A percentile compares a stretch with the other conserved stretches of the same genome.
Evolutionary conservation across 768 basidiomycete species (phyloP).

Genomic region (Hericium alpestre): DNA sequence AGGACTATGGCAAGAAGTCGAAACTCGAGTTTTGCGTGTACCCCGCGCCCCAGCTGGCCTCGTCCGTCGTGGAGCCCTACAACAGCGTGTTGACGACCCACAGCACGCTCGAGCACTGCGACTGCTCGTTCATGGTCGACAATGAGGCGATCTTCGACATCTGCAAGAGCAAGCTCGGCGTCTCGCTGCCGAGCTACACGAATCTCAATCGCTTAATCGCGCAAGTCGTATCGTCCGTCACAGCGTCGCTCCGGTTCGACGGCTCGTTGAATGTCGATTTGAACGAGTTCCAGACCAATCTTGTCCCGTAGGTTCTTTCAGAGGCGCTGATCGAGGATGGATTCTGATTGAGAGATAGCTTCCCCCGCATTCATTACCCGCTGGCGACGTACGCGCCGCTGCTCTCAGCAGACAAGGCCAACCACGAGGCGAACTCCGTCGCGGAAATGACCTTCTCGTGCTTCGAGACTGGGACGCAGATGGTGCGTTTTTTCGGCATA

Average conservation of each 20-base stretch:
- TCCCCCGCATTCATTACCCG: slow-evolving; percentile 98
- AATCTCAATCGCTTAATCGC: slow-evolving; percentile 97
- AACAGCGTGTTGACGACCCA: slow-evolving; percentile 96
- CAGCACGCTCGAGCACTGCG: slow-evolving; percentile 96
- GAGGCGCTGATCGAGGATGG: slow-evolving; percentile 2
- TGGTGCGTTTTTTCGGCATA: slow-evolving; percentile 34
- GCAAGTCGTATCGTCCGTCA: slow-evolving; percentile 96
- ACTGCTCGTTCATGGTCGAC: slow-evolving; percentile 99
- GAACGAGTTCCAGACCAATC: slow-evolving; percentile 97
- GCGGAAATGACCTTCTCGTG: slow-evolving; percentile 98
- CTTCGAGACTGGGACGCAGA: slow-evolving; percentile 94
- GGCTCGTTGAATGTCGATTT: slow-evolving; percentile 96
- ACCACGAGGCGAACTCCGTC: slow-evolving; percentile 94
- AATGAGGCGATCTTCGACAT: slow-evolving; percentile 99
- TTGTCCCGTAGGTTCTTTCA: slow-evolving; percentile 73
- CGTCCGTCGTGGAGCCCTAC: slow-evolving; percentile 96
- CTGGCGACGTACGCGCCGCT: slow-evolving; percentile 93
- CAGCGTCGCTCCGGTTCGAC: slow-evolving; percentile 93
- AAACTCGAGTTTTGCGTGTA: slow-evolving; percentile 98
- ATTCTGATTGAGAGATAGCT: slow-evolving; percentile 33
- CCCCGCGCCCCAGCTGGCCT: slow-evolving; percentile 86
- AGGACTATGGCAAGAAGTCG: slow-evolving; percentile 98
- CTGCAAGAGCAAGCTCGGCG: slow-evolving; percentile 90
- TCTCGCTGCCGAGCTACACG: slow-evolving; percentile 76
- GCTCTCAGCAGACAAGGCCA: slow-evolving; percentile 89